Evolutionary conservation across 2,329 filamentous ascomycete species (phyloP).

Genomic region (Juglanconis juglandina): DNA sequence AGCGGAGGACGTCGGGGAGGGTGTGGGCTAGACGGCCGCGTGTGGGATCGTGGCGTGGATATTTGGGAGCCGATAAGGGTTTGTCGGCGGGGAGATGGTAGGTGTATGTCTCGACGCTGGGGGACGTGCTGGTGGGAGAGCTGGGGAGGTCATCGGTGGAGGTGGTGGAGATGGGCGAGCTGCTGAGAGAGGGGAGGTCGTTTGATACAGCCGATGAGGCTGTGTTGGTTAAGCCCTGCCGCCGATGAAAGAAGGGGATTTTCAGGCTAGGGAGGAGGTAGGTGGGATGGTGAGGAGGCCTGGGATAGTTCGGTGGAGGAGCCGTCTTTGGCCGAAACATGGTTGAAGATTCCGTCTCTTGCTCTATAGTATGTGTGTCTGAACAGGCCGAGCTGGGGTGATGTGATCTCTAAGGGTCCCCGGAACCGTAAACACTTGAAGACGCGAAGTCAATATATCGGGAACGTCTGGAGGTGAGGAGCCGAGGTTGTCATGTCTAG

Average conservation of each 20-base stretch:
- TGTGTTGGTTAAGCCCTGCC: constrained; percentile 25
- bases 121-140: constrained; percentile 24
- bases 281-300: constrained; percentile 37
- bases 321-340: background rate
- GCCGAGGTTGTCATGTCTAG: background rate
- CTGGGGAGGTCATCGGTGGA: constrained; percentile 21
- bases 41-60: constrained; percentile 17
- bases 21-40: constrained; percentile 36
- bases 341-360: background rate
- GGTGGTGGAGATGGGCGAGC: constrained; percentile 22
- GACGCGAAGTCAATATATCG: background rate
- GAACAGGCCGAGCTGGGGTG: background rate
- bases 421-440: background rate
- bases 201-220: constrained; percentile 24
- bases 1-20: constrained; percentile 56
- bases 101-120: constrained; percentile 20
- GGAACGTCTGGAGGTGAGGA: background rate
- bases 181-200: constrained; percentile 22
- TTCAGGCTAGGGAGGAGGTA: constrained; percentile 52
- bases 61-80: constrained; percentile 21
- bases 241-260: constrained; percentile 44
- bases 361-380: background rate
- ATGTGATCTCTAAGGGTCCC: background rate
- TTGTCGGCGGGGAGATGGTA: constrained; percentile 17
- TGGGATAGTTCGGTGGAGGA: background rate